Base-by-base conservation (phyloP, 192 early-diverging fungal genomes). In the Podochytrium sp. region DNA sequence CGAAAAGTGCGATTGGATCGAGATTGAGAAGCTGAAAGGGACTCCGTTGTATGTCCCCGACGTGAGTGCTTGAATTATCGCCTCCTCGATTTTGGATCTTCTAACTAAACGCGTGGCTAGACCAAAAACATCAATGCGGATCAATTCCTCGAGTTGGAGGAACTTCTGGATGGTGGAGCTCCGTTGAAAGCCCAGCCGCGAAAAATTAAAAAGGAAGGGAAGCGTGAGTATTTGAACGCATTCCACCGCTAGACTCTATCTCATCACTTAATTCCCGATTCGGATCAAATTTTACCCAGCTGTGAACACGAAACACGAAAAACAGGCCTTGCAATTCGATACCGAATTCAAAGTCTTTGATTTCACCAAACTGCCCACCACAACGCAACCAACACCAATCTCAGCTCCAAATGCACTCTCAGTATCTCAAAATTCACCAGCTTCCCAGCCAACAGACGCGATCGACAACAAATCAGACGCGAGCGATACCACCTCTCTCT, bases 141-240 rank as follows among this genome's bases (percentile, higher is more conserved):
- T 84, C 93, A 94, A 6, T 93, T 95, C 30, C 91, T 97, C 75
- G 97, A 99, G 57, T 78, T 99, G 16, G 96, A 99, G 70, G 97
- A 99, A 68, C 85, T 97, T 34, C 79, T 99, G 34, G 82, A 97
- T 23, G 95, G 96, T 74, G 96, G 96, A 35, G 95, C 96, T 59
- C 97, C 95, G 0, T 86, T 99, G 23, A 91, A 93, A 35, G 91
- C 89, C 29, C 91, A 89, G 72, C 90, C 90, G 49, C 86, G 89
- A 14, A 86, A 86, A 74, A 87, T 81, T 34, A 82, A 78, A 4
- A 74, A 78, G 49, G 64, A 53, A 27, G 59, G 61, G 37, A 65
- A 81, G 43, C 73, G 82, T 42, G 42, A 77, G 25, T 68, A 72
- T 25, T 74, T n/a, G n/a, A 85, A 58, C 35, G 58, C 12, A 71